phyloP scores from a whole-genome alignment of 192 early-diverging fungal species.

The Entophlyctis helioformis region DNA sequence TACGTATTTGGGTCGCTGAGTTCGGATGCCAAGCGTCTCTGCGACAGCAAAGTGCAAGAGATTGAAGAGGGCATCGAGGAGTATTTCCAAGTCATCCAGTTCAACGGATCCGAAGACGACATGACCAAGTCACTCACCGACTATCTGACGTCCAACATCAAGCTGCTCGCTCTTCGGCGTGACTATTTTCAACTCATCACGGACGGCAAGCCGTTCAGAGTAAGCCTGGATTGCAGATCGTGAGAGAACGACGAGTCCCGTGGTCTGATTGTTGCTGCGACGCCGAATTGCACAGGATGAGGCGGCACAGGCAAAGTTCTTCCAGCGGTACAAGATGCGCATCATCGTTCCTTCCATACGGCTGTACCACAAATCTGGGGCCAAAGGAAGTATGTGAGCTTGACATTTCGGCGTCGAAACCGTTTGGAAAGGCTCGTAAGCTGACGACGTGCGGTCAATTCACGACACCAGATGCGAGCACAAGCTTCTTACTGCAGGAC shows the following conservation, averaged over 20 bases:
- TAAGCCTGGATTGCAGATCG: neutral
- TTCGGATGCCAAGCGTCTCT: conserved; percentile 21
- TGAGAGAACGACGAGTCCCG: too few species aligned
- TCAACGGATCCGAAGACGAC: conserved; percentile 34
- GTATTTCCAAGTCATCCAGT: conserved; percentile 27
- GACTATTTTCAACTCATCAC: conserved; percentile 16
- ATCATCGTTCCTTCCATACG: conserved; percentile 29
- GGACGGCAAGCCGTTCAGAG: conserved; percentile 10
- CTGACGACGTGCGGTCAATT: too few species aligned
- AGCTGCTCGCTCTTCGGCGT: conserved; percentile 21
- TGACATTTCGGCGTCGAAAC: too few species aligned
- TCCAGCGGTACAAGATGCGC: conserved; percentile 31
- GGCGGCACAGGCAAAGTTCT: conserved; percentile 11
- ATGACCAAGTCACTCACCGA: conserved; percentile 30
- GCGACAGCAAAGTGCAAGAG: conserved; percentile 28
- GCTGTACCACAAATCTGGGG: conserved; percentile 32
- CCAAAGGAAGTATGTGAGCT: conserved; percentile 26
- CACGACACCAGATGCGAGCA: too few species aligned
- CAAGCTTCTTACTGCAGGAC: conserved; percentile 24
- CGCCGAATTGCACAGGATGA: too few species aligned
- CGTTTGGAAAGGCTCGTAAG: too few species aligned
- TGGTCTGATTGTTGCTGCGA: too few species aligned
- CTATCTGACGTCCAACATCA: conserved; percentile 21
- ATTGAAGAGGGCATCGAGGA: conserved; percentile 37
- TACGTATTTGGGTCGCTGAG: conserved; percentile 19